phyloP scores from a whole-genome alignment of 1,139 yeast species.

The Yamadazyma mexicana region DNA sequence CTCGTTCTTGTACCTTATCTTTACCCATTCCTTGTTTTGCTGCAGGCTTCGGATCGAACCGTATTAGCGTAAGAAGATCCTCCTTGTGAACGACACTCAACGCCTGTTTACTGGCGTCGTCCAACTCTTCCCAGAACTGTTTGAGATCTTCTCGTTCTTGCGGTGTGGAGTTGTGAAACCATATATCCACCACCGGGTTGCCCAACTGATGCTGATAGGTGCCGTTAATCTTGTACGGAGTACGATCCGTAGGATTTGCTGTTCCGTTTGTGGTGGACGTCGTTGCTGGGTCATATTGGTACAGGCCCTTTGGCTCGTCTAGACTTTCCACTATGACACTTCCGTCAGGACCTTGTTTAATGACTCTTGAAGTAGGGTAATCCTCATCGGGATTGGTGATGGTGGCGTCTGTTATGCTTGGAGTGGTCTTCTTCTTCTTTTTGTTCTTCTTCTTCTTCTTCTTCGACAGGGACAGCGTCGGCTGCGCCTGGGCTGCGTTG shows the following conservation, averaged over 20 bases:
- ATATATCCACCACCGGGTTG: constrained; percentile 33
- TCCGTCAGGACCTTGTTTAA: constrained; percentile 72
- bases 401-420: constrained; percentile 35
- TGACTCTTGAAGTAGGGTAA: constrained; percentile 71
- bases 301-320: constrained; percentile 22
- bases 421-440: constrained; percentile 28
- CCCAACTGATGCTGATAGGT: constrained; percentile 2
- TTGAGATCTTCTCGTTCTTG: constrained; percentile 61
- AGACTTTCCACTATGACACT: constrained; percentile 66
- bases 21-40: constrained; percentile 7
- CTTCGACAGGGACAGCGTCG: constrained; percentile 20
- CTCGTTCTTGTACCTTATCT: constrained; percentile 12
- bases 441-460: constrained; percentile 31
- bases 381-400: constrained; percentile 59
- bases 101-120: constrained; percentile 58
- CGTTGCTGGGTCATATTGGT: not conserved
- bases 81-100: constrained; percentile 70
- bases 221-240: not conserved
- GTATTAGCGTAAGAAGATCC: constrained; percentile 11
- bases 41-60: constrained; percentile 10
- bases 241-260: not conserved
- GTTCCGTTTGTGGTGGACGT: not conserved
- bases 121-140: constrained; percentile 70
- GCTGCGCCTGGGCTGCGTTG: not conserved
- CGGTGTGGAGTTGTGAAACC: constrained; percentile 55